Percentiles rank a stretch among this genome's conserved stretches.
Evolutionary conservation across 2,329 filamentous ascomycete species (phyloP).

Genomic region (Diplodia mutila): DNA sequence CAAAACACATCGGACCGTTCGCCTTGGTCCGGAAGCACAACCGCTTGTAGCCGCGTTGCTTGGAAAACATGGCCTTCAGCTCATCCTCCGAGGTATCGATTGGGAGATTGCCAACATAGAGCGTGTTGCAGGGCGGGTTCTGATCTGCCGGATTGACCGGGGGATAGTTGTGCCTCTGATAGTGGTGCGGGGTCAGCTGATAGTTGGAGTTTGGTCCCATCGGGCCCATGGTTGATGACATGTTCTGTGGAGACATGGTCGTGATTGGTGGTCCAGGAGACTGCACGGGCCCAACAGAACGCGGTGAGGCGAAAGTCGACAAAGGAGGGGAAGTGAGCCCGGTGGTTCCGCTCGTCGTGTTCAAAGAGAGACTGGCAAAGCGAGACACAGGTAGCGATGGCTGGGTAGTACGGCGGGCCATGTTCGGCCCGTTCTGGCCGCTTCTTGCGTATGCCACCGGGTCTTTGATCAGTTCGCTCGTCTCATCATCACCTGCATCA

Average conservation of each 20-base stretch:
- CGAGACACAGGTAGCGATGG: slow-evolving; percentile 71
- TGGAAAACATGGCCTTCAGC: slow-evolving; percentile 89
- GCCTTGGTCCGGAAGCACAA: slow-evolving; percentile 93
- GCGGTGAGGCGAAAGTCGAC: slow-evolving; percentile 56
- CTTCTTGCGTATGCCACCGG: slow-evolving; percentile 75
- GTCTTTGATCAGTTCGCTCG: slow-evolving; percentile 71
- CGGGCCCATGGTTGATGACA: slow-evolving; percentile 59
- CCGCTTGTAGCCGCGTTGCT: slow-evolving; percentile 91
- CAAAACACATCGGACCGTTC: slow-evolving; percentile 98
- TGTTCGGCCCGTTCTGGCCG: slow-evolving; percentile 54
- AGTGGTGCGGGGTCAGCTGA: slow-evolving; percentile 61
- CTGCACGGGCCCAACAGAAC: slow-evolving; percentile 53
- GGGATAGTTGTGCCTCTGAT: slow-evolving; percentile 70
- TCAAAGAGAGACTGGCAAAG: slow-evolving; percentile 72
- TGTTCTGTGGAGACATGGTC: slow-evolving; percentile 56
- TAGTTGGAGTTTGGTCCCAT: slow-evolving; percentile 56
- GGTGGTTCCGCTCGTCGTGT: slow-evolving; percentile 59
- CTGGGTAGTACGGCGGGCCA: slow-evolving; percentile 70
- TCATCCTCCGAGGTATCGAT: slow-evolving; percentile 94
- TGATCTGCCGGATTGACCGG: slow-evolving; percentile 93
- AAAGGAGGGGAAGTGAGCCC: slow-evolving; percentile 56
- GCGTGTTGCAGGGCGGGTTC: slow-evolving; percentile 95
- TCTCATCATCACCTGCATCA: slow-evolving; percentile 71
- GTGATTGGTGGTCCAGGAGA: slow-evolving; percentile 51
- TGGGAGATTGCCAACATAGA: slow-evolving; percentile 96